phyloP scores from a whole-genome alignment of 2,329 filamentous ascomycete species.

The Aspergillus versicolor region DNA sequence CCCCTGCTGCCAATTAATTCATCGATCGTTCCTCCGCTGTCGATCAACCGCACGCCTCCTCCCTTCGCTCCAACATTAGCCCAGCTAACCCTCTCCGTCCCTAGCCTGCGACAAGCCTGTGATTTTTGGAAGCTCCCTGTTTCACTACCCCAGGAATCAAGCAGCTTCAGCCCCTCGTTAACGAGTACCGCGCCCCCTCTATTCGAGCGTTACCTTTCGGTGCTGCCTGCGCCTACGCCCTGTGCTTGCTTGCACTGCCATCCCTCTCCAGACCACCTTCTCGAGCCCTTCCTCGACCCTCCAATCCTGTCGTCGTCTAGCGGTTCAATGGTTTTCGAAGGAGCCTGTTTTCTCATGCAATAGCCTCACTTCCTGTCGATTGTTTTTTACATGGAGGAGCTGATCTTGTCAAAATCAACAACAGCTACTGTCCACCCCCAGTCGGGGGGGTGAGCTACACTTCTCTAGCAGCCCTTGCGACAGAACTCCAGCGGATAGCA shows the following conservation, averaged over 20 bases:
- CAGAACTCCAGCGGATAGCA: conserved; percentile 17
- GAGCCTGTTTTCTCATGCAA: conserved; percentile 12
- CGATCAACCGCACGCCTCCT: conserved; percentile 22
- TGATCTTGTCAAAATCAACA: conserved; percentile 38
- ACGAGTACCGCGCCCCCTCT: conserved; percentile 5
- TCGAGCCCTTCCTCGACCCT: conserved; percentile 3
- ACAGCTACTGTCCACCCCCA: conserved; percentile 19
- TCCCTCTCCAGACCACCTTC: conserved; percentile 3
- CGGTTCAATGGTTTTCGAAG: conserved; percentile 14
- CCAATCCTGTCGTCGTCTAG: not conserved
- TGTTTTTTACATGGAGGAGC: conserved; percentile 39
- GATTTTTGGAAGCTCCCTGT: not conserved
- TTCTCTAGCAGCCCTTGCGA: conserved; percentile 22
- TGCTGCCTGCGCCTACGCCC: conserved; percentile 5
- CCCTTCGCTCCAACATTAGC: conserved; percentile 11
- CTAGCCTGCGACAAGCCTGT: conserved; percentile 9
- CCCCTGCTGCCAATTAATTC: conserved; percentile 2
- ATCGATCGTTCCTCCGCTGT: conserved; percentile 18
- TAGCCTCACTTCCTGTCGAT: conserved; percentile 8
- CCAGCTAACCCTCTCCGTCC: conserved; percentile 12
- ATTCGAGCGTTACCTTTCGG: conserved; percentile 10
- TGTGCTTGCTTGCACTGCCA: conserved; percentile 7
- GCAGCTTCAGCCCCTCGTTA: conserved; percentile 8
- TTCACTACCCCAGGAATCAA: conserved; percentile 7
- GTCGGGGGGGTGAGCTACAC: conserved; percentile 30